These are phyloP conservation scores for Aspergillus bombycis DNA, from an alignment of 2,329 filamentous ascomycete genomes.

Conservation along the genomic window DNA sequence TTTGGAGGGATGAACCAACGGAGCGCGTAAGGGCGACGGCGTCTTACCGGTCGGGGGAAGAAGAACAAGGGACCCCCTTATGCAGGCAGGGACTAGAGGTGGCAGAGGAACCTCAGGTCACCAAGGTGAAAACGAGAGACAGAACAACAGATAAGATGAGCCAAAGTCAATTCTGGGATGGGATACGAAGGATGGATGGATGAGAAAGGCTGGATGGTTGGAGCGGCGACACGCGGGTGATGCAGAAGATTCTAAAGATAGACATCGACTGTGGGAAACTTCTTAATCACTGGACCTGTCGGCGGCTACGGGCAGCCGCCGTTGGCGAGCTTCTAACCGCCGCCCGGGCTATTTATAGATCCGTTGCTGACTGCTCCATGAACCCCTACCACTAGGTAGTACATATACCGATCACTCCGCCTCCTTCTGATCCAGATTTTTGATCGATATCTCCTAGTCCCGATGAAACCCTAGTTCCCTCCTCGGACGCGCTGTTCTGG, in stretches of 20 bases:
- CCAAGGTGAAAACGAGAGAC: constrained; percentile 1
- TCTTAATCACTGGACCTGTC: constrained; percentile 5
- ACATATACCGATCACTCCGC: background rate
- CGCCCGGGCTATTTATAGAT: constrained; percentile 16
- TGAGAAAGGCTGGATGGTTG: constrained; percentile 17
- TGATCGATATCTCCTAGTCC: background rate
- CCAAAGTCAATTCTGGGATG: constrained; percentile 18
- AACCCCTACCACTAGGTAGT: background rate
- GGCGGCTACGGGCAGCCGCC: constrained; percentile 16
- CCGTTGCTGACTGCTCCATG: background rate
- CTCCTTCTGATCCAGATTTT: background rate
- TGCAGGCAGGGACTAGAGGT: background rate
- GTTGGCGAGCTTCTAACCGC: constrained; percentile 15
- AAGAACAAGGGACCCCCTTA: background rate
- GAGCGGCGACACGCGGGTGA: constrained; percentile 27
- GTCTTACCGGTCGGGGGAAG: constrained; percentile 9
- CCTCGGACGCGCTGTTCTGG: background rate
- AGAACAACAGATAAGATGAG: constrained; percentile 9
- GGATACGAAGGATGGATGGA: constrained; percentile 23
- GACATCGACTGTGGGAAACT: constrained; percentile 18
- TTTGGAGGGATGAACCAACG: constrained; percentile 14
- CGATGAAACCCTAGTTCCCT: background rate
- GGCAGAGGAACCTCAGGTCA: constrained; percentile 6
- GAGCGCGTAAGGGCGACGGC: constrained; percentile 5
- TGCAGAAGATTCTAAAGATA: constrained; percentile 41